Evolutionary conservation across 2,329 filamentous ascomycete species (phyloP).

Genomic region (Diaporthe vexans): DNA sequence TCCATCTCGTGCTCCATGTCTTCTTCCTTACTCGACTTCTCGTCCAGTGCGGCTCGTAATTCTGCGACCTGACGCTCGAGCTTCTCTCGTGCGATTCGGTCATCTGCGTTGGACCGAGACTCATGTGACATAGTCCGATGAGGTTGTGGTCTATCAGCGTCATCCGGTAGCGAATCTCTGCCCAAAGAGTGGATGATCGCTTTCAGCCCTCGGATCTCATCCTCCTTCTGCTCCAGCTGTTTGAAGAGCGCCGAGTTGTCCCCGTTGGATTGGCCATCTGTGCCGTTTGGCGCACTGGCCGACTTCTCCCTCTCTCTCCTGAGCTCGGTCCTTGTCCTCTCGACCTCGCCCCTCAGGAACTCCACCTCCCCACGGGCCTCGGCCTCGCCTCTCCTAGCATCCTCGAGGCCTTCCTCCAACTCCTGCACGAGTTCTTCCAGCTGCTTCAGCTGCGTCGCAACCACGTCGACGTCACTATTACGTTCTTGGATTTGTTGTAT

Average conservation of each 20-base stretch:
- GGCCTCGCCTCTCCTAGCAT: constrained; percentile 92
- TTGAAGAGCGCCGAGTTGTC: constrained; percentile 70
- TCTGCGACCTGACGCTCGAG: constrained; percentile 86
- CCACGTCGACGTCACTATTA: constrained; percentile 90
- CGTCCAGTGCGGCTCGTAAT: constrained; percentile 79
- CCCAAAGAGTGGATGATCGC: constrained; percentile 98
- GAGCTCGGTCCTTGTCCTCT: constrained; percentile 89
- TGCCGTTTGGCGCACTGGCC: constrained; percentile 69
- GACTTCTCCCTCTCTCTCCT: constrained; percentile 89
- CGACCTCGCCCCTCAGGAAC: constrained; percentile 93
- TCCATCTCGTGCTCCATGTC: constrained; percentile 89
- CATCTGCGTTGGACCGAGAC: constrained; percentile 64
- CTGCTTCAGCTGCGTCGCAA: constrained; percentile 92
- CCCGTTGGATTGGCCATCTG: constrained; percentile 49
- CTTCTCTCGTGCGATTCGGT: constrained; percentile 74
- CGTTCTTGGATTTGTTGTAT: constrained; percentile 85
- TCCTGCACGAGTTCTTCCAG: constrained; percentile 97
- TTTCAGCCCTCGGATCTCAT: constrained; percentile 96
- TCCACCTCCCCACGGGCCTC: constrained; percentile 97
- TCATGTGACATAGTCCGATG: constrained; percentile 55
- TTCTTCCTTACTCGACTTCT: constrained; percentile 81
- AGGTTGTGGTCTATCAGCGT: constrained; percentile 53
- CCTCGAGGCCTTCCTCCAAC: constrained; percentile 95
- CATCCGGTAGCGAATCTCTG: constrained; percentile 73
- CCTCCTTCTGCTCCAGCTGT: constrained; percentile 93